These are phyloP conservation scores for Aphanomyces euteiches DNA, from an alignment of 352 stramenopile genomes.

Conservation along the genomic window DNA sequence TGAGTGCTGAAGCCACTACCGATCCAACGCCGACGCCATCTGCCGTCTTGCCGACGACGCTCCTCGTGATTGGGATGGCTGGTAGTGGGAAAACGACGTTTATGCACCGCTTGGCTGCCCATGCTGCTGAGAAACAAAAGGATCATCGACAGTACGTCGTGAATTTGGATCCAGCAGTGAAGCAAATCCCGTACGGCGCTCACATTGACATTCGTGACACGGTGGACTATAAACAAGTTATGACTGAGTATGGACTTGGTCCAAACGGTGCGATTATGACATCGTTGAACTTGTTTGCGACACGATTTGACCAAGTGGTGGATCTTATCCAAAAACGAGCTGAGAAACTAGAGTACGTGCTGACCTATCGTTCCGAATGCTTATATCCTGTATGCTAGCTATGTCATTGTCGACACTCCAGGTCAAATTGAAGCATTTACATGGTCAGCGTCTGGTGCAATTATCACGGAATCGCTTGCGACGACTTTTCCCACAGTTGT, in stretches of 20 bases:
- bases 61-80: slow-evolving; percentile 95
- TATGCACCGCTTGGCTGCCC: slow-evolving; percentile 80
- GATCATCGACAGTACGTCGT: slow-evolving; percentile 91
- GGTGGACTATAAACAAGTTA: slow-evolving; percentile 99
- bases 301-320: slow-evolving; percentile 99
- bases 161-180: slow-evolving; percentile 98
- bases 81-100: slow-evolving; percentile 96
- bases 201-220: slow-evolving; percentile 99
- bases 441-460: slow-evolving; percentile 97
- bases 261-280: slow-evolving; percentile 99
- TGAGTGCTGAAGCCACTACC: background rate
- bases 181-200: slow-evolving; percentile 92
- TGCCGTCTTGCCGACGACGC: slow-evolving; percentile 56
- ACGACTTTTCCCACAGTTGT: slow-evolving; percentile 96
- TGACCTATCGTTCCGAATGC: slow-evolving; percentile 72
- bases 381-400: slow-evolving; percentile 63
- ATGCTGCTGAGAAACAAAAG: slow-evolving; percentile 51
- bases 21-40: background rate
- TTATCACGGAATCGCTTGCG: slow-evolving; percentile 97
- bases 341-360: slow-evolving; percentile 71
- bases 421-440: slow-evolving; percentile 99
- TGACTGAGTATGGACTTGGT: slow-evolving; percentile 96
- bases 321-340: slow-evolving; percentile 90
- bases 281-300: slow-evolving; percentile 98
- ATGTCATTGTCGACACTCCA: slow-evolving; percentile 97